Evolutionary conservation across 179 eudicot genomes (phyloP), one percentile per base, ranked within the genome.

Genomic region (Beta lomatogona): DNA sequence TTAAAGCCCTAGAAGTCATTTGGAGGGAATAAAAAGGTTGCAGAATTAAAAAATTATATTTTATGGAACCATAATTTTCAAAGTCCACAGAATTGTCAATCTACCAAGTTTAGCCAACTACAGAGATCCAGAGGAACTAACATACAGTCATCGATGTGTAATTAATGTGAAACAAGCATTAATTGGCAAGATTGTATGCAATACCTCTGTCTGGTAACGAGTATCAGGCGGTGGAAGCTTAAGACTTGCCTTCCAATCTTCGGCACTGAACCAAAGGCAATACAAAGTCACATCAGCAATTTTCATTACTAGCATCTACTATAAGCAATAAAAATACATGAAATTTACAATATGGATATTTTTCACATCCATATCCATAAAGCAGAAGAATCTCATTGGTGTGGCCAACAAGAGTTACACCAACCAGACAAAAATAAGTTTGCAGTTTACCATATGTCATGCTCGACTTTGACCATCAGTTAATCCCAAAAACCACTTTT

Each of bases 191-290:
- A 60, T 19, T 59, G 76, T 28, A 58, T 41, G 55, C 28, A 53
- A 12, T 82, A 82, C 84, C 84, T 82, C 84, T 58, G 84, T 76
- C 79, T 53, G 59, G 84, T 57, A 82, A 77, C 84, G 84, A 60
- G 80, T 82, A 71, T 82, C 84, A 59, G 80, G 3, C 4, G 84
- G 80, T 77, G 84, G 84, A 77, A 77, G 84, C 77, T 82, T 60
- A 28, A 82, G 75, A 36, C 71, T 82, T 12, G 76, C 84, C 57
- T 82, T 82, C 84, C 84, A 82, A 82, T 82, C 80, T 77, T 77
- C 13, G 36, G 84, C 70, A 45, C 84, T 82, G 80, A 77, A 77
- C 22, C 45, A 77, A 77, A 78, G 66, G 54, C 69, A 70, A 50
- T 19, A 77, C 13, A 12, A 70, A 82, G 64, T 77, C 84, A 82